A percentile compares a stretch with the other conserved stretches of the same genome.
Conservation (phyloP, 495 filamentous ascomycete species). For the Thermothielavioides terrestris region DNA sequence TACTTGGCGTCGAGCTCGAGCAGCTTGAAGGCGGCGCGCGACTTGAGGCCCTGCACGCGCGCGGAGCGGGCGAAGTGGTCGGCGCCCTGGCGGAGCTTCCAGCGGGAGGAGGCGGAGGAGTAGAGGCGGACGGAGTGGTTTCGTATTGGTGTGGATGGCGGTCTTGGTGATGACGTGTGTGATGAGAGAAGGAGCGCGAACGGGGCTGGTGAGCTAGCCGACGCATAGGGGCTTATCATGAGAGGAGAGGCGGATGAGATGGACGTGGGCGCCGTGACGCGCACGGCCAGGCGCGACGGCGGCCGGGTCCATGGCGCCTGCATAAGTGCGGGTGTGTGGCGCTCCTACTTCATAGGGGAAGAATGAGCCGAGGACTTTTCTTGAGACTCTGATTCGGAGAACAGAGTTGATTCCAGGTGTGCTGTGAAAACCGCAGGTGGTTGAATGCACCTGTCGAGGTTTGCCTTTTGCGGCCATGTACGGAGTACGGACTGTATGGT, state of each 20-base stretch:
- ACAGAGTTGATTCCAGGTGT: too few relatives aligned
- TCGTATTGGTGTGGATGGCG: constrained; percentile 6
- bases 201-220: neutral
- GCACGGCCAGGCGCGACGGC: constrained; percentile 1
- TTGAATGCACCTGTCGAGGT: too few relatives aligned
- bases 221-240: neutral
- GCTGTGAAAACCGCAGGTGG: too few relatives aligned
- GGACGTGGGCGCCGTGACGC: too few relatives aligned
- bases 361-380: too few relatives aligned
- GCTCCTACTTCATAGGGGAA: neutral
- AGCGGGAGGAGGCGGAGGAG: constrained; percentile 65
- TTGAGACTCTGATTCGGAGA: too few relatives aligned
- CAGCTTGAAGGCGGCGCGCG: constrained; percentile 87
- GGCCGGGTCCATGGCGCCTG: constrained; percentile 6
- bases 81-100: constrained; percentile 65
- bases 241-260: neutral
- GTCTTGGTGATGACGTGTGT: neutral
- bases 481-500: too few relatives aligned
- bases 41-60: constrained; percentile 67
- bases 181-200: neutral
- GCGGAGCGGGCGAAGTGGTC: constrained; percentile 67
- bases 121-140: constrained; percentile 25
- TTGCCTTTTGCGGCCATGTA: too few relatives aligned
- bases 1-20: constrained; percentile 79
- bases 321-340: neutral